A percentile compares a stretch with the other conserved stretches of the same genome.
phyloP scores from a whole-genome alignment of 345 rosid species.

The Eucalyptus marginata region DNA sequence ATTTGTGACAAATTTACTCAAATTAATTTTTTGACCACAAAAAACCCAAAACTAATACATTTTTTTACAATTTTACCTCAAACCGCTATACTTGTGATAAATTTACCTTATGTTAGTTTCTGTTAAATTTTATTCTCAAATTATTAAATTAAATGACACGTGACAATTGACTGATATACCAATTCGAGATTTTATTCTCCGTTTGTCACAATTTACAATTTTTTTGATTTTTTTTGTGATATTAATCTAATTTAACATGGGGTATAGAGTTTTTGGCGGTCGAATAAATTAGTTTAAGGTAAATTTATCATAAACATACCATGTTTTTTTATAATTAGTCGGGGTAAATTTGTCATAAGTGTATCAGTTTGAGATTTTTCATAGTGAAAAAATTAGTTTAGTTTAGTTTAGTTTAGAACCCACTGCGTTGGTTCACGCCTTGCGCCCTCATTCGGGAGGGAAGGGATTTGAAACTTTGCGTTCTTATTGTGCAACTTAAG shows the following conservation, averaged over 20 bases:
- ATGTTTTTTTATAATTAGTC: rapidly evolving
- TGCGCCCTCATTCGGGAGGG: too few relatives aligned
- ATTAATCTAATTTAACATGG: rapidly evolving
- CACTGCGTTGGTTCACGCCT: too few relatives aligned
- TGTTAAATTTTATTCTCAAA: rapidly evolving
- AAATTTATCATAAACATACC: rapidly evolving
- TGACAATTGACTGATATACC: rapidly evolving
- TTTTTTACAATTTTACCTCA: too few relatives aligned
- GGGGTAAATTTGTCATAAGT: rapidly evolving
- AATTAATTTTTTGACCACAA: rapidly evolving
- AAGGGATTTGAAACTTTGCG: too few relatives aligned
- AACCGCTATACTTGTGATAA: rapidly evolving
- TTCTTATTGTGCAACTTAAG: too few relatives aligned
- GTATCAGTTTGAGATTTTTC: rapidly evolving
- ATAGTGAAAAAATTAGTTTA: too few relatives aligned
- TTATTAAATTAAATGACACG: too few relatives aligned
- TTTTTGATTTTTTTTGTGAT: too few relatives aligned
- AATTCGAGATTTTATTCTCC: rapidly evolving
- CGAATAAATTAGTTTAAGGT: rapidly evolving
- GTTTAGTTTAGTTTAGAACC: too few relatives aligned
- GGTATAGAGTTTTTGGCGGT: rapidly evolving
- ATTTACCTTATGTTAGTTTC: rapidly evolving
- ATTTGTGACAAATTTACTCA: rapidly evolving
- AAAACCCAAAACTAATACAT: rapidly evolving
- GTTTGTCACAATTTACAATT: rapidly evolving